Base-by-base conservation (phyloP, 306 rosid genomes). In the Quercus rubra region DNA sequence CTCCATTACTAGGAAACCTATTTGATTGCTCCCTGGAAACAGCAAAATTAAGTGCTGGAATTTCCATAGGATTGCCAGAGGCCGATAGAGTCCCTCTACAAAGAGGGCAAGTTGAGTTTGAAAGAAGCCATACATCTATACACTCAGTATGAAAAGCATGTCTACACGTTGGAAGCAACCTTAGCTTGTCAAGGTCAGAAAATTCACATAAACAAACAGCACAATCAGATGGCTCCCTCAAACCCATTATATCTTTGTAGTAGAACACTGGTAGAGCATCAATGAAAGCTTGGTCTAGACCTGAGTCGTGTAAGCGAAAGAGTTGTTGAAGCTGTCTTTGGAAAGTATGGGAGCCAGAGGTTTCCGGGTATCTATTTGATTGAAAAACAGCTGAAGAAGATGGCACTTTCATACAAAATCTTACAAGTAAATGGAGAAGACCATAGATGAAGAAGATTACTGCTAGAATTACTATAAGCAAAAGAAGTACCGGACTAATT, bases 301-400 rank as follows among this genome's bases (percentile, higher is more conserved):
- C 99, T 1, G 91, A 90, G 58, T 92, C 99, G 1, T 92, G 99
- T 54, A 91, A 74, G 11, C 88, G 88, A 49, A 94, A 94, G 74
- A 94, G 91, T 54, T 94, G 95, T 14, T 91, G 94, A 76, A 94
- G 97, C 88, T 94, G 98, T 38, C 98, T 91, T 49, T 86, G 97
- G 80, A 91, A 85, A 55, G 83, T 72, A 4, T 76, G 82, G 15
- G 93, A 81, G 56, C 82, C 84, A 9, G 85, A 77, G 76, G 83
- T 28, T 79, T 90, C 94, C 46, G 57, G 79, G 79, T 74, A 85
- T 77, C 92, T 74, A 70, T 82, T 90, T 76, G 98, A 88, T 20
- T 84, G 87, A 43, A 74, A 88, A 41, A 81, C 77, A 25, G 86
- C 74, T 6, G 92, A 79, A 13, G 94, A 83, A 51, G 93, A 49